Base-by-base conservation (phyloP, 805 yeast genomes). In the Saccharomycopsis sp. region DNA sequence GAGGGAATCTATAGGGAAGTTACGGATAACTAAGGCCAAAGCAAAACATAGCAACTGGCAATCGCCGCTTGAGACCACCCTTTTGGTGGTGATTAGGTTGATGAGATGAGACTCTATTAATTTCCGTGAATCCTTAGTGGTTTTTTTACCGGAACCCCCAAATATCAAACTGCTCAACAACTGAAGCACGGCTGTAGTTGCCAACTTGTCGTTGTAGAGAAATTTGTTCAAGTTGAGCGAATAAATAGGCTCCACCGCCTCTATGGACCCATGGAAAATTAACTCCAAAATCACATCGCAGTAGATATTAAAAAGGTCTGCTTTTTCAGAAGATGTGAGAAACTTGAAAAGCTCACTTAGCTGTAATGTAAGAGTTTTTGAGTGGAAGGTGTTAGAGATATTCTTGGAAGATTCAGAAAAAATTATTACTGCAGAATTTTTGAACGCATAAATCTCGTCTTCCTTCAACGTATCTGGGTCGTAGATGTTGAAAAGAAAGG, bases 321-420 rank as follows among this genome's bases (percentile, higher is more conserved):
- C 64, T 57, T 62, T 67, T 16, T 20, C 51, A 53, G 8, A 58
- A 46, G 9, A 29, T 5, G 5, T 58, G 59, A 3, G 62, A 48
- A 44, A 56, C 53, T 14, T 54, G 21, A 69, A 57, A 51, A 67
- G 65, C 9, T 62, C 59, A 7, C 58, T 52, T 50, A 88, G 66
- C 3, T 89, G 81, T 0, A 71, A 56, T 1, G 75, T 67, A 4
- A 60, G 24, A 0, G 91, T 74, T 66, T 83, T 89, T 1, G 97
- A 87, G 68, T 92, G 96, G 60, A 91, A 75, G 0, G 87, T 77
- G 3, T 81, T 86, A 14, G 79, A 79, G 0, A 96, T 83, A 51
- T 89, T 83, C 62, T 80, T 84, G 68, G 91, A 74, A 0, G 97
- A 74, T 66, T 89, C 96, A 2, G 90, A 75, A 66, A 83, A 83